Base-by-base conservation (phyloP, 2,329 filamentous ascomycete species). In the Ophiocordyceps camponoti-floridani region DNA sequence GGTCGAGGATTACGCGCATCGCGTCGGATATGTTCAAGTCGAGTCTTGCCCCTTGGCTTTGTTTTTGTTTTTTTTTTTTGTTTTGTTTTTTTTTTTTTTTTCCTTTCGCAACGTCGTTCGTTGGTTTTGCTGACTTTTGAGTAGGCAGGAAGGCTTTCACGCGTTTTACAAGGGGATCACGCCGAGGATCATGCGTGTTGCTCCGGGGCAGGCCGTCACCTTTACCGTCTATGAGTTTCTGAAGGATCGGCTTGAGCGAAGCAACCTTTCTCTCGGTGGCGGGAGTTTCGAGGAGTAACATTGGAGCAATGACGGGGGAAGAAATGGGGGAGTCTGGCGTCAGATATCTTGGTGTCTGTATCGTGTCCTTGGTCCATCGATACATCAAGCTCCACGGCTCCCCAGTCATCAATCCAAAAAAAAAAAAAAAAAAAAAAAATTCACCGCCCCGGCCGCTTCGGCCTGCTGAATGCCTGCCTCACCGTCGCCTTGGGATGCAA, bases 101-200 rank as follows among this genome's bases (percentile, higher is more conserved):
- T n/a, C n/a, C n/a, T n/a, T n/a, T n/a, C n/a, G n/a, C n/a, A n/a
- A n/a, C n/a, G n/a, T n/a, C n/a, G n/a, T n/a, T 14, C n/a, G 11
- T 16, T 30, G 2, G 3, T 30, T 41, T 10, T 6, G 35, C 9
- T 7, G 7, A 4, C 35, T 11, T 11, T 18, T n/a, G 47, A 26
- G 46, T 54, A 85, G 82, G 57, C 84, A 94, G 67, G 91, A 98
- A 66, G 91, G 91, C 33, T 71, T 89, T 53, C 80, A 86, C 55
- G 91, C 91, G 42, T 98, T 98, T 67, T 98, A 94, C 72, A 96
- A 96, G 74, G 91, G 91, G 56, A 98, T 98, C 64, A 98, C 91
- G 42, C 91, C 91, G 7, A 77, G 91, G 55, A 84, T 98, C 53
- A 96, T 96, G 87, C 79, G 91, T 57, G 91, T 98, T 45, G 91